Base-by-base conservation (phyloP, 2,329 filamentous ascomycete genomes). In the Didymella keratinophila region DNA sequence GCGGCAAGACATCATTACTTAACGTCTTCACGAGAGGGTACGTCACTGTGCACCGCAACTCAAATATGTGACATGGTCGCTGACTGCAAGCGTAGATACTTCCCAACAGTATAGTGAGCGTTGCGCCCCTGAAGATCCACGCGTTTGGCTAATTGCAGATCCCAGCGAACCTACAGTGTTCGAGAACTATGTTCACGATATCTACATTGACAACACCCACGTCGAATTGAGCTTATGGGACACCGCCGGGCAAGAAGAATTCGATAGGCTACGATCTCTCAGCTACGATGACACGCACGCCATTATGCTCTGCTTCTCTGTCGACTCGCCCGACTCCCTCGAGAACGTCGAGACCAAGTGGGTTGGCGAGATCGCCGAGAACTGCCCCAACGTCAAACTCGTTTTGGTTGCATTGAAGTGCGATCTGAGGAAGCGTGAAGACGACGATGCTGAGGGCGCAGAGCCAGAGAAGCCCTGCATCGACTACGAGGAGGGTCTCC, bases 301-400 rank as follows among this genome's bases (percentile, higher is more conserved):
- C 43, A 97, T 99, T 71, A 97, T 99, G 90, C 91, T 99, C 68
- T 99, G 95, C 83, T 99, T 98, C 81, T 95, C 91, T 71, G 76
- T 98, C 76, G 95, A 99, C 79, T 97, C 92, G 76, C 92, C 90
- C 68, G 93, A 97, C 78, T 97, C 93, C 3, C 87, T 99, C 61
- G 95, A 99, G 78, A 99, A 99, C 85, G 93, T 99, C 61, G 93
- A 97, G 78, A 94, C 92, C 69, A 99, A 99, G 81, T 99, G 95
- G 95, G 92, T 97, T 5, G 90, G 92, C 62, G 95, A 99, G 79
- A 99, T 99, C 67, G 91, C 93, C 63, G 95, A 99, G 80, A 97
- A 99, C 80, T 98, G 95, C 79, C 92, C 93, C 1, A 92, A 90
- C 58, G 95, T 97, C 64, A 96, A 96, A 78, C 87, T 99, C 44